Base-by-base conservation (phyloP, 2,329 filamentous ascomycete species). In the Xylaria arbuscula region DNA sequence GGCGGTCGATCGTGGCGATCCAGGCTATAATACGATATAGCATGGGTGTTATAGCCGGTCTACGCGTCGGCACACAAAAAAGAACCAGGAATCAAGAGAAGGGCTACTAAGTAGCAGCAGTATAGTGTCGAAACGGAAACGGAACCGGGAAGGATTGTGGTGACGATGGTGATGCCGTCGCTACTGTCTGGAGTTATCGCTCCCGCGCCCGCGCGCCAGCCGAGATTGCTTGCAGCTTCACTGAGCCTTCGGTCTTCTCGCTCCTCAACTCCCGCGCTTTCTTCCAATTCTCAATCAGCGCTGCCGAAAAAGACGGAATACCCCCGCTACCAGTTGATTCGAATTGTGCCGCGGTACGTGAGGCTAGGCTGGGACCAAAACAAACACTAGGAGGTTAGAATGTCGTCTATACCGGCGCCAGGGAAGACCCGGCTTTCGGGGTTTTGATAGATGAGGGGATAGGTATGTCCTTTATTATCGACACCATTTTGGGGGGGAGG, bases 401-500 rank as follows among this genome's bases (percentile, higher is more conserved):
- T 60, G 47, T 69, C 63, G 50, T 70, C 40, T 65, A 28, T 57
- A 62, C 64, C 69, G 66, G 66, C 63, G 56, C 69, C 69, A 70
- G 64, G 66, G 64, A 67, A 67, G 61, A 62, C 69, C 69, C 69
- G 67, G 69, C 67, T 56, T 61, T 69, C 66, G 66, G 69, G 66
- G 55, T 58, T 69, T 58, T 59, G 69, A 63, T 58, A 61, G 67
- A 65, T 71, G 69, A 71, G 69, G 69, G 69, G 69, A 71, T 50
- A 57, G 45, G 67, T 64, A 57, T 57, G 67, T 64, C 69, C 59
- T 69, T 69, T 56, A 67, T 71, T 71, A 71, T 70, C 57, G 66
- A 64, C 48, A 22, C 57, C 48, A 55, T 58, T 60, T 19, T 40
- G 64, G 68, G 47, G 64, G 56, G 22, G 53, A 15, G 54, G 22